phyloP scores from a whole-genome alignment of 345 rosid species.

The Citrus trifoliata region DNA sequence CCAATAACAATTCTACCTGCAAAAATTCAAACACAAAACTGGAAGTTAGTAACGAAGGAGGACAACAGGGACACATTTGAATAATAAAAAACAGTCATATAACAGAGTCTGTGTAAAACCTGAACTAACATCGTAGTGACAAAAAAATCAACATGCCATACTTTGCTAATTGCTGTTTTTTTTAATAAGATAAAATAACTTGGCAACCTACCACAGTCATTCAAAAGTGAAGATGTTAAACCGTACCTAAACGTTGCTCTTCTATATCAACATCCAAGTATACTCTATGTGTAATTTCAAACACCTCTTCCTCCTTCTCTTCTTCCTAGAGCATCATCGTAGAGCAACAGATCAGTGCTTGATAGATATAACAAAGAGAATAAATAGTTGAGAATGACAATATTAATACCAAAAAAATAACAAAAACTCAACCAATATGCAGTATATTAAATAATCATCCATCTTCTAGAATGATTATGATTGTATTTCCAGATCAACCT shows the following conservation, averaged over 20 bases:
- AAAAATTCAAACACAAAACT: conserved; percentile 6
- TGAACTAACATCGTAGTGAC: neutral
- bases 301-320: conserved; percentile 44
- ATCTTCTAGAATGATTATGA: neutral
- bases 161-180: neutral
- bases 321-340: conserved; percentile 45
- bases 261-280: conserved; percentile 93
- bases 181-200: neutral
- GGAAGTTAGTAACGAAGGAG: conserved; percentile 15
- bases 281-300: conserved; percentile 88
- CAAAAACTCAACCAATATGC: neutral
- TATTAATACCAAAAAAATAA: neutral
- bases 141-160: neutral
- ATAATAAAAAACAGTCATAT: neutral
- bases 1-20: conserved; percentile 97
- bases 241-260: conserved; percentile 75
- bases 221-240: neutral
- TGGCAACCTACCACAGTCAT: neutral
- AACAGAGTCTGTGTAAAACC: neutral
- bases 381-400: neutral
- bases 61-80: neutral
- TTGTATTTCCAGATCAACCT: neutral
- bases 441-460: neutral
- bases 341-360: conserved; percentile 1
- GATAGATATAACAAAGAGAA: conserved; percentile 3